phyloP scores from a whole-genome alignment of 176 grass and related monocot genomes.

The Oryza longistaminata region DNA sequence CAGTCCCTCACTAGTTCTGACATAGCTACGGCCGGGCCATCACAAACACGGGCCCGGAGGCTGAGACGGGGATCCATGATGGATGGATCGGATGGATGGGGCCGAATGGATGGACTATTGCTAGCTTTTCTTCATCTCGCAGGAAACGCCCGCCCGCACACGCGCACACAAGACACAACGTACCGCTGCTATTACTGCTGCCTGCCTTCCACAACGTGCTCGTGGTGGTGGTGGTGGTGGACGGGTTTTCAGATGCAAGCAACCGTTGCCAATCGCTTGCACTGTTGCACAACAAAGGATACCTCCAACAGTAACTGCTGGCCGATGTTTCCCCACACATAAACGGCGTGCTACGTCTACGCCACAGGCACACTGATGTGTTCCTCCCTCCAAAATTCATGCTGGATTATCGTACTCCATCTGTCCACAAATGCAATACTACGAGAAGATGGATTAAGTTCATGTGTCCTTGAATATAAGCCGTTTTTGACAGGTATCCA shows the following conservation, averaged over 20 bases:
- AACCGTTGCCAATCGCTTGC: background rate
- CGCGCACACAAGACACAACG: background rate
- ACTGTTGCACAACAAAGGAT: too few relatives aligned
- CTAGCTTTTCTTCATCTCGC: constrained; percentile 40
- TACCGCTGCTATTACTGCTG: background rate
- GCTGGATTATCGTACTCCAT: too few relatives aligned
- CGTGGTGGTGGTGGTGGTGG: background rate
- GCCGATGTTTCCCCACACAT: background rate
- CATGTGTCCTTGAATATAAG: too few relatives aligned
- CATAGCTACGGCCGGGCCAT: too few relatives aligned
- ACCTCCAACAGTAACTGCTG: background rate
- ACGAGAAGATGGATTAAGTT: too few relatives aligned
- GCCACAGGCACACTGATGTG: background rate
- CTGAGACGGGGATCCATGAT: too few relatives aligned
- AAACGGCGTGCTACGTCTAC: too few relatives aligned
- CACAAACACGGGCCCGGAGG: background rate
- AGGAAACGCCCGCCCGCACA: constrained; percentile 21
- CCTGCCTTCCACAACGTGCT: background rate
- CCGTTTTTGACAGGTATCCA: too few relatives aligned
- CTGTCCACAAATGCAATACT: too few relatives aligned
- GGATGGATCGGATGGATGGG: background rate
- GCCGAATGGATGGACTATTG: background rate
- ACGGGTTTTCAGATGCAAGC: background rate
- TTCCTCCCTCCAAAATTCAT: background rate
- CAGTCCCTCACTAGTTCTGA: too few relatives aligned